A percentile compares a stretch with the other conserved stretches of the same genome.
phyloP scores from a whole-genome alignment of 1,139 yeast genomes.

The Kluyveromyces marxianus region DNA sequence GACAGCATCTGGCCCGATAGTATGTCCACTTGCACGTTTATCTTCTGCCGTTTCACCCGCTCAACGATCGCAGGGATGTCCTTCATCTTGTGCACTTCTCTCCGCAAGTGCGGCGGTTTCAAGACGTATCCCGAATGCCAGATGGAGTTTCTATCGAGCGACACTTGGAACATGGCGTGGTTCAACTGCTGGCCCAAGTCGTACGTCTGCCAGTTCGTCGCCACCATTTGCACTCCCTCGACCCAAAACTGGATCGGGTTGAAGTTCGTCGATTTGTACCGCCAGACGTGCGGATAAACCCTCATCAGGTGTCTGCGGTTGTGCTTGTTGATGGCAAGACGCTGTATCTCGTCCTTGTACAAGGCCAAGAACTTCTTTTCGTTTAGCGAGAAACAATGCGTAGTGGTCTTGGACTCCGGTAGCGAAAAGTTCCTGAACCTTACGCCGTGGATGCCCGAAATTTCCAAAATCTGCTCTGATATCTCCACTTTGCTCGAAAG shows the following conservation, averaged over 20 bases:
- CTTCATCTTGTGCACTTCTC: constrained; percentile 20
- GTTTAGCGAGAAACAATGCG: constrained; percentile 81
- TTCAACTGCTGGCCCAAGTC: constrained; percentile 88
- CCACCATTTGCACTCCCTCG: constrained; percentile 87
- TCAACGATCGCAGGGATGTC: constrained; percentile 23
- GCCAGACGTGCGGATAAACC: constrained; percentile 74
- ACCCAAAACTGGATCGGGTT: constrained; percentile 75
- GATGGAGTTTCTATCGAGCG: constrained; percentile 32
- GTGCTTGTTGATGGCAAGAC: constrained; percentile 58
- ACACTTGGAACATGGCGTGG: constrained; percentile 66
- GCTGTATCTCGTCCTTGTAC: constrained; percentile 52
- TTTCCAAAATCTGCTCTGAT: constrained; percentile 50
- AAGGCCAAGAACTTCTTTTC: constrained; percentile 62
- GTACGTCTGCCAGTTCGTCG: constrained; percentile 93
- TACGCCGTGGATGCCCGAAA: constrained; percentile 58
- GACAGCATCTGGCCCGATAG: constrained; percentile 86
- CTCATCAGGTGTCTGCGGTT: constrained; percentile 71
- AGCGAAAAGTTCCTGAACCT: constrained; percentile 76
- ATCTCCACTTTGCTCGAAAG: constrained; percentile 33
- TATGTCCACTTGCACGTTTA: constrained; percentile 38
- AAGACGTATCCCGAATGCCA: constrained; percentile 59
- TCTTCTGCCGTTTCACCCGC: constrained; percentile 12
- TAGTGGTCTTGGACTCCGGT: constrained; percentile 74
- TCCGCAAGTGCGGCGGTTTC: constrained; percentile 47
- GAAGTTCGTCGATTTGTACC: constrained; percentile 75